Base-by-base conservation (phyloP, 768 basidiomycete genomes). In the Russula sp. region DNA sequence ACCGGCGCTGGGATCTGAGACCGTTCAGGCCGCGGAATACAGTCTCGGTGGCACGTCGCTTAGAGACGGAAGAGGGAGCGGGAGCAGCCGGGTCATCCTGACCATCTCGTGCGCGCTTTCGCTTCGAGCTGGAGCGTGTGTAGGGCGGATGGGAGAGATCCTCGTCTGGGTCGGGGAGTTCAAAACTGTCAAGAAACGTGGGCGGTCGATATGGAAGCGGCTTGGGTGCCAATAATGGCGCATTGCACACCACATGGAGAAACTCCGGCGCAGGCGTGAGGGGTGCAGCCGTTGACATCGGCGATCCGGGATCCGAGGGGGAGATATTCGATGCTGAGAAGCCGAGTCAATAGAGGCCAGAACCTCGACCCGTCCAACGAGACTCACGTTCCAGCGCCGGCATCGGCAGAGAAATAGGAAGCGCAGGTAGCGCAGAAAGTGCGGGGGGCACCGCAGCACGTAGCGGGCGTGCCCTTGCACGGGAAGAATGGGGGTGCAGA, bases 61-160 rank as follows among this genome's bases (percentile, higher is more conserved):
- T 63, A 16, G 57, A 54, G 36, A 52, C 32, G 18, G 46, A 42
- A 22, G 61, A 54, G 0, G 50, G 2, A 18, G 38, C 0, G 0
- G 50, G 4, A 18, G 38, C 0, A 29, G 43, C 16, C 4, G 14
- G 34, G 48, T 63, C 62, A 7, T 65, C 65, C 35, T 55, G 51
- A 14, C 20, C 58, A 38, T 56, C 62, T 34, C 57, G 46, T 54
- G 52, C 16, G 38, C 81, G 82, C 66, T 83, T 85, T 51, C 85
- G 81, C 67, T 85, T 86, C 4, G 74, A 56, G 55, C 63, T 73
- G 69, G 79, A 73, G 66, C 72, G 73, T n/a, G 75, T 84, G 75
- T 87, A 87, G 0, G 86, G 86, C 7, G 86, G 83, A 65, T 81
- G 81, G 0, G 86, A 87, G 45, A 87, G 79, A 69, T 87, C 85